Evolutionary conservation across 306 rosid species (phyloP).

Genomic region (Vigna hirtella): DNA sequence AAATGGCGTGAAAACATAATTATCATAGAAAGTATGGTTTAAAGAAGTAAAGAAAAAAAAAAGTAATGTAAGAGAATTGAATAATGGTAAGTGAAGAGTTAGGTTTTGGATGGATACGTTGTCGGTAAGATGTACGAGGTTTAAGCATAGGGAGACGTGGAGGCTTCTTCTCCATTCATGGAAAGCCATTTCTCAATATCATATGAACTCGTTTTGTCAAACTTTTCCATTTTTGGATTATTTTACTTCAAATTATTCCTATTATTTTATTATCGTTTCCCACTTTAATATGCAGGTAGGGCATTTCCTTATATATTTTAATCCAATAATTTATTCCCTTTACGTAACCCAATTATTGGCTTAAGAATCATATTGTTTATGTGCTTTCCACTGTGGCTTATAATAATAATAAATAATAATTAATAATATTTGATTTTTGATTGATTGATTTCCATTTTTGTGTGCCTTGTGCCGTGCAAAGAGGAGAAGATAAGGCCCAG

Average conservation of each 20-base stretch:
- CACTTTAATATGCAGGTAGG: constrained; percentile 44
- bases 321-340: constrained; percentile 22
- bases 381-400: constrained; percentile 34
- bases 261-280: constrained; percentile 40
- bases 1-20: no score
- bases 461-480: constrained; percentile 36
- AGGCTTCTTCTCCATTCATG: constrained; percentile 66
- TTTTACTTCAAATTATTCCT: constrained; percentile 43
- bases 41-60: no score
- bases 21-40: no score
- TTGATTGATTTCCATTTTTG: constrained; percentile 36
- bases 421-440: background rate
- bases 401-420: constrained; percentile 3
- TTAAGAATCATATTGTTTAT: constrained; percentile 47
- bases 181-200: constrained; percentile 43
- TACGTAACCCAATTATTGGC: constrained; percentile 50
- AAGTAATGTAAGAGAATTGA: background rate
- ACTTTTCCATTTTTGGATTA: constrained; percentile 37
- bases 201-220: constrained; percentile 44
- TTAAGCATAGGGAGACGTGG: constrained; percentile 79
- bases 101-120: constrained; percentile 45
- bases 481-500: constrained; percentile 43
- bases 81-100: background rate
- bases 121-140: constrained; percentile 86
- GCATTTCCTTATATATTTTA: constrained; percentile 34